These are phyloP conservation scores for Phyllosticta citriasiana DNA, from an alignment of 2,329 filamentous ascomycete genomes.

Conservation along the genomic window DNA sequence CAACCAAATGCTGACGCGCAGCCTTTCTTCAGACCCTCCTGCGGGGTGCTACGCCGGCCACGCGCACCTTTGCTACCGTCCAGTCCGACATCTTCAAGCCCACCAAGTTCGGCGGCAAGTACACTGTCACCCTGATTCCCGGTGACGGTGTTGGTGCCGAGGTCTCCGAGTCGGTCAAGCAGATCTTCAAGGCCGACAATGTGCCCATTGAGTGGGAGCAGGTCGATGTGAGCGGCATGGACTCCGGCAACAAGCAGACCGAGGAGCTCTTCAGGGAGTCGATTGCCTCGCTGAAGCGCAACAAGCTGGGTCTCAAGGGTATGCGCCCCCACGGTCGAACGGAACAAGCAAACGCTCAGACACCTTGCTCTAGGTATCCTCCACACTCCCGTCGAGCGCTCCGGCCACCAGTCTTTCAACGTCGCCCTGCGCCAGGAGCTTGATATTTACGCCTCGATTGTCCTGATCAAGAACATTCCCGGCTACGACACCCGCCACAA, in stretches of 20 bases:
- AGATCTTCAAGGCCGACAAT: slow-evolving; percentile 99
- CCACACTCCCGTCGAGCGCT: slow-evolving; percentile 92
- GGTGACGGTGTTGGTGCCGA: slow-evolving; percentile 97
- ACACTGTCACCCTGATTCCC: slow-evolving; percentile 96
- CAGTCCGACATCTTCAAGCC: slow-evolving; percentile 97
- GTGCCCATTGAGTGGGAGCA: slow-evolving; percentile 99
- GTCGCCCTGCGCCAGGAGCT: slow-evolving; percentile 98
- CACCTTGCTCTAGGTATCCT: slow-evolving; percentile 52
- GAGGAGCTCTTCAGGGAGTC: slow-evolving; percentile 95
- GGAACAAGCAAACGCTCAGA: slow-evolving; percentile 6
- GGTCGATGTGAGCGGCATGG: slow-evolving; percentile 87
- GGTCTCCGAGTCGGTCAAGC: slow-evolving; percentile 96
- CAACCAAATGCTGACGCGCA: slow-evolving; percentile 17
- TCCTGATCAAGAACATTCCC: slow-evolving; percentile 98
- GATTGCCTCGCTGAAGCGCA: slow-evolving; percentile 89
- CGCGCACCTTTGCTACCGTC: slow-evolving; percentile 51
- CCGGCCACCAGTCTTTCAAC: slow-evolving; percentile 98
- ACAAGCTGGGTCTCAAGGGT: slow-evolving; percentile 98
- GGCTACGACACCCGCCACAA: slow-evolving; percentile 97
- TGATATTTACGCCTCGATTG: slow-evolving; percentile 97
- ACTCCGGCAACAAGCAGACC: slow-evolving; percentile 73
- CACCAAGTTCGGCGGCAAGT: slow-evolving; percentile 98
- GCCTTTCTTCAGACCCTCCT: slow-evolving; percentile 41
- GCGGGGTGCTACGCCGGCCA: slow-evolving; percentile 41
- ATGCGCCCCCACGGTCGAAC: slow-evolving; percentile 6